Evolutionary conservation across 495 filamentous ascomycete species (phyloP).

Genomic region (Trichoderma virens): DNA sequence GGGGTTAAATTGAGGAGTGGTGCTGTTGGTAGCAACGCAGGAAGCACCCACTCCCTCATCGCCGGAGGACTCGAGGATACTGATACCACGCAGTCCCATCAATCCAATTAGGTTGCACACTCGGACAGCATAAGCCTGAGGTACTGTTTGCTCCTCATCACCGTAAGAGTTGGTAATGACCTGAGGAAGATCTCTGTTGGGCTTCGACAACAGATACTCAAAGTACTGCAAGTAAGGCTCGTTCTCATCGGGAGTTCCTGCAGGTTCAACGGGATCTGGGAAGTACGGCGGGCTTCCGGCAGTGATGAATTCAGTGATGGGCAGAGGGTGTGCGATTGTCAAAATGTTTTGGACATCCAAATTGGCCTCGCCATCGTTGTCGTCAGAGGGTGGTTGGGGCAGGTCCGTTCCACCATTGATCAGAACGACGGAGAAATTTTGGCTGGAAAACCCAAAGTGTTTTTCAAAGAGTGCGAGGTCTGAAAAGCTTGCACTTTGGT

Average conservation of each 20-base stretch:
- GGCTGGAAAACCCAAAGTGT: conserved; percentile 31
- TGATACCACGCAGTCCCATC: conserved; percentile 69
- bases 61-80: conserved; percentile 62
- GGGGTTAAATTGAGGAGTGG: conserved; percentile 6
- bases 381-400: conserved; percentile 44
- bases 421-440: conserved; percentile 58
- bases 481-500: conserved; percentile 31
- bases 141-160: conserved; percentile 72
- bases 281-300: conserved; percentile 44
- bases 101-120: conserved; percentile 61
- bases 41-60: conserved; percentile 62
- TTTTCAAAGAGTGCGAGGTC: conserved; percentile 20
- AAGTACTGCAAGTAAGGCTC: conserved; percentile 72
- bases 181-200: conserved; percentile 51
- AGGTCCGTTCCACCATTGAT: conserved; percentile 53
- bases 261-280: not conserved
- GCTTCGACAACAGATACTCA: conserved; percentile 31
- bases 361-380: conserved; percentile 54
- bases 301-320: conserved; percentile 58
- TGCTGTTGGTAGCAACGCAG: conserved; percentile 60
- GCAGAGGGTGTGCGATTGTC: conserved; percentile 32
- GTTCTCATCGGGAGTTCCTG: conserved; percentile 29
- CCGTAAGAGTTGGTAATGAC: conserved; percentile 75
- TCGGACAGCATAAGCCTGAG: conserved; percentile 53
- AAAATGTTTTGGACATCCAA: conserved; percentile 67